These are phyloP conservation scores for Solanum dulcamara DNA, from an alignment of 257 asterid genomes.

Conservation along the genomic window DNA sequence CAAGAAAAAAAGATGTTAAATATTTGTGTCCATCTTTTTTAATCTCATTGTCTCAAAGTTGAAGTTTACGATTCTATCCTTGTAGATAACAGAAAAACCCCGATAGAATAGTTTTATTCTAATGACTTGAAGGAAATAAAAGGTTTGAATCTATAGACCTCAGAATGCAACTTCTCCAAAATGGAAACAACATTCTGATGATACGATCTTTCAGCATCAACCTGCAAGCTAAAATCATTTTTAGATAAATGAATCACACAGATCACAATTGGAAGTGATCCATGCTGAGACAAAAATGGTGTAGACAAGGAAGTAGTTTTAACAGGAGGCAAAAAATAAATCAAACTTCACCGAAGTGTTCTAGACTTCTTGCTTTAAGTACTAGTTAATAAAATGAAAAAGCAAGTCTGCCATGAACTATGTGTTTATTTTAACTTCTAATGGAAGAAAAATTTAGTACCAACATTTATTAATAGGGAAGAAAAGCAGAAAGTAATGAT, in stretches of 20 bases:
- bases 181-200: slow-evolving; percentile 62
- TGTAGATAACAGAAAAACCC: background rate
- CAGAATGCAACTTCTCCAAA: slow-evolving; percentile 73
- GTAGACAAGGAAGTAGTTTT: background rate
- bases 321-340: background rate
- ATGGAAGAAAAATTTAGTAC: background rate
- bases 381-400: background rate
- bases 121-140: background rate
- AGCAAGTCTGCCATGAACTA: background rate
- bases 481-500: background rate
- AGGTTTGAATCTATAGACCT: slow-evolving; percentile 34
- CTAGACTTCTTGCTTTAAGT: background rate
- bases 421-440: background rate
- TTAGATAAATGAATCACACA: slow-evolving; percentile 8
- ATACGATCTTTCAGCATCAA: slow-evolving; percentile 81
- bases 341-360: background rate
- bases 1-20: background rate
- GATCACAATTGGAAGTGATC: background rate
- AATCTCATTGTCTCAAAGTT: background rate
- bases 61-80: background rate
- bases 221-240: slow-evolving; percentile 37
- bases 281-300: background rate
- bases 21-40: background rate
- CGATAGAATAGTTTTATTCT: background rate
- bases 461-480: background rate